Evolutionary conservation across 2,329 filamentous ascomycete genomes (phyloP).

Genomic region (Pseudogymnoascus sp.): DNA sequence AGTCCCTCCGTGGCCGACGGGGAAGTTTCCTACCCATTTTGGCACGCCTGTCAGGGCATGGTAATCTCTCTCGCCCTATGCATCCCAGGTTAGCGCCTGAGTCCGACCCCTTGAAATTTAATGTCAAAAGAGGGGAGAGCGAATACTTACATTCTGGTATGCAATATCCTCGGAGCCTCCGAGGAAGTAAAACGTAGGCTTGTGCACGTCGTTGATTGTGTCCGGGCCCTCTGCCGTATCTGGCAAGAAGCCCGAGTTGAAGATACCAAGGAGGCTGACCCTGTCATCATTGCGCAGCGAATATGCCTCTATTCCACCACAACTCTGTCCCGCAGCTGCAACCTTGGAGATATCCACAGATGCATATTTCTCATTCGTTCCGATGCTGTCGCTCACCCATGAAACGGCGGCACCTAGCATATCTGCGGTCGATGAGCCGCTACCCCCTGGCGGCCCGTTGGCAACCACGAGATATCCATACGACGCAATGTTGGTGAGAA

Average conservation of each 20-base stretch:
- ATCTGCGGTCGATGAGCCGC: constrained; percentile 17
- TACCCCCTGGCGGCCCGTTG: background rate
- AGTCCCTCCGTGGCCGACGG: constrained; percentile 21
- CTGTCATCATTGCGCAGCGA: constrained; percentile 19
- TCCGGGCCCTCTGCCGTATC: background rate
- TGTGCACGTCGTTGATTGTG: background rate
- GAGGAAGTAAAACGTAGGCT: constrained; percentile 1
- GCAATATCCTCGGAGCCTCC: constrained; percentile 20
- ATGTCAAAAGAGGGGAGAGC: background rate
- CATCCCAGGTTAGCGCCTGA: background rate
- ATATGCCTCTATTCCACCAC: constrained; percentile 29
- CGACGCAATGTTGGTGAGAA: constrained; percentile 10
- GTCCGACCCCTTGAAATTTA: background rate
- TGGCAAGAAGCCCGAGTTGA: constrained; percentile 21
- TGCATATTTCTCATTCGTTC: constrained; percentile 14
- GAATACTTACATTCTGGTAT: constrained; percentile 14
- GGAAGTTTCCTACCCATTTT: constrained; percentile 20
- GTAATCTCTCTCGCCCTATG: background rate
- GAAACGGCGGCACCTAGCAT: constrained; percentile 21
- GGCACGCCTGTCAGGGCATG: constrained; percentile 14
- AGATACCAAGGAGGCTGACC: constrained; percentile 20
- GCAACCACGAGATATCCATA: constrained; percentile 11
- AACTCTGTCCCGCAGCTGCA: constrained; percentile 26
- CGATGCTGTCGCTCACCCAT: constrained; percentile 20
- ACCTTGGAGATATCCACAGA: constrained; percentile 23